Conservation (phyloP, 805 yeast genomes). For the Candida saitoana region DNA sequence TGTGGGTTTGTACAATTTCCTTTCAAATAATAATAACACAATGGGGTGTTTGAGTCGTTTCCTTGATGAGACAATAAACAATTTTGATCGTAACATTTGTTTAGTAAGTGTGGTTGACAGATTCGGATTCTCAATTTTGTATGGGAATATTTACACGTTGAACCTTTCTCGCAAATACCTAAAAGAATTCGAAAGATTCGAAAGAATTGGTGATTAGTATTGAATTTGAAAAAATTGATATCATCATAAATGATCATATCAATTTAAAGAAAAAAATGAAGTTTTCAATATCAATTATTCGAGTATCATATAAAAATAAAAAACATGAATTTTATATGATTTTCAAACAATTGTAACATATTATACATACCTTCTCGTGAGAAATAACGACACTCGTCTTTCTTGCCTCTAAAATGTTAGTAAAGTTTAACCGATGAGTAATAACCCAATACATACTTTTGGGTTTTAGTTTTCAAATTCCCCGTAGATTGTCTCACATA, state of each 20-base stretch:
- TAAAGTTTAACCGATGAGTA: background rate
- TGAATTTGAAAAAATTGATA: background rate
- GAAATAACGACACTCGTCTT: conserved; percentile 27
- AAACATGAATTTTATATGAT: no score
- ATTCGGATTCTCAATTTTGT: conserved; percentile 47
- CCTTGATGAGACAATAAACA: conserved; percentile 59
- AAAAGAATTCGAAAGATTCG: conserved; percentile 18
- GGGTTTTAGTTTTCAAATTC: conserved; percentile 13
- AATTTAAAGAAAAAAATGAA: no score
- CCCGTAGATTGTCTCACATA: conserved; percentile 27
- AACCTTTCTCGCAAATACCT: conserved; percentile 54
- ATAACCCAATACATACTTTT: conserved; percentile 2
- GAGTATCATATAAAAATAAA: no score
- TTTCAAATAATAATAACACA: conserved; percentile 26
- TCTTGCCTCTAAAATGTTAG: background rate
- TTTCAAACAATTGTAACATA: background rate
- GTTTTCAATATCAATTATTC: background rate
- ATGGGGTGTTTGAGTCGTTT: conserved; percentile 53
- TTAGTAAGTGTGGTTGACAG: conserved; percentile 48
- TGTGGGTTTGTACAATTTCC: conserved; percentile 36
- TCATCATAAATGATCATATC: background rate
- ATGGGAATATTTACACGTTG: conserved; percentile 52
- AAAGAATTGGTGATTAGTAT: conserved; percentile 15
- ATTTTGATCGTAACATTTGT: conserved; percentile 42
- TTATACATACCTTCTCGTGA: conserved; percentile 35